Evolutionary conservation across 1,284 basidiomycete species (phyloP), one percentile per base, ranked within the genome.

Genomic region (Moesziomyces globuligerus): DNA sequence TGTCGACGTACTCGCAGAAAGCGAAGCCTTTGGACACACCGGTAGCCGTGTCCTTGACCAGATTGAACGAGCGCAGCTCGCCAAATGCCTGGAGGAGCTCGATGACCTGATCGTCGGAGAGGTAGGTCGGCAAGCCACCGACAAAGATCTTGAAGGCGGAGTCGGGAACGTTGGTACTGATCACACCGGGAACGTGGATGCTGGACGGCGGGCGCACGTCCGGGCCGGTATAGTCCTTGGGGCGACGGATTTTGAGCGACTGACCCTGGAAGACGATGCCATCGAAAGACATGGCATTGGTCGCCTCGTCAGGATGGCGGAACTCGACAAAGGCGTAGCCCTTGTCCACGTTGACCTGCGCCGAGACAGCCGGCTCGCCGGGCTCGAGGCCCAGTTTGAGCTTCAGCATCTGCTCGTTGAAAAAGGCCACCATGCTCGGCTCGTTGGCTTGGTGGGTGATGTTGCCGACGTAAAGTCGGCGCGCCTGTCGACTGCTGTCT

Each of bases 71-170:
- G 81, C 92, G 93, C 51, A 98, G 87, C 74, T 98, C 95, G 64
- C 96, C 96, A 81, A 99, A 99, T 79, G 90, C 92, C 86, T 94
- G 96, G 65, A 99, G 86, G 36, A 99, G 83, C 83, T 98, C 96
- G 88, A 94, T 92, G 53, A 98, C 94, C 84, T 98, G 94, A 76
- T 97, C 95, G 83, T 97, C 94, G 74, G 91, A 93, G 36, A 98
- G 88, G 83, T 98, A 97, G 18, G 91, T 88, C 17, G 96, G 96
- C 50, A 99, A 85, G 55, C 94, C 95, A 48, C 96, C 96, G 64
- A 99, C 91, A 78, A 97, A 99, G 64, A 99, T 88, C 86, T 98
- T 98, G 88, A 98, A 94, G 81, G 92, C 91, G 36, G 93, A 93
- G 83, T 99, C 96, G 20, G 94, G 93, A 15, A 97, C 93, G 72